Evolutionary conservation across 306 rosid genomes (phyloP), one percentile per base, ranked within the genome.

Genomic region (Begonia peltatifolia): DNA sequence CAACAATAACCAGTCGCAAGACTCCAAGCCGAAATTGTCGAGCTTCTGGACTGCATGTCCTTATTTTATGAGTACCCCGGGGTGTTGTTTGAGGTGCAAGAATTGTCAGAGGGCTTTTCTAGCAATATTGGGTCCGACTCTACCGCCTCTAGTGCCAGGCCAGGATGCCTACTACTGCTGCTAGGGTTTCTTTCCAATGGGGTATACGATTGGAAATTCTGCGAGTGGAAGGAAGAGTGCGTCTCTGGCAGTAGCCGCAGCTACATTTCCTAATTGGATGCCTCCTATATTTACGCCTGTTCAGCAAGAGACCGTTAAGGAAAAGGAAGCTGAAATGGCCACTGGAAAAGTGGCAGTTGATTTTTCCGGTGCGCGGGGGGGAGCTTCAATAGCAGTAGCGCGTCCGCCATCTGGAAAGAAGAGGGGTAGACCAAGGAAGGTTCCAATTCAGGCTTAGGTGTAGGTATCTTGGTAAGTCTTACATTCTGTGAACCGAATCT

Each of bases 41-140:
- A 88, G 66, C 18, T 90, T 92, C 71, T 92, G 99, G 99, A 92
- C 99, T 12, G 80, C 84, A 16, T 92, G 99, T 14, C 99, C 99
- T 56, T 58, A 3, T 12, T 90, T 67, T 90, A 70, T 38, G 94
- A 90, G 76, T 92, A 81, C 55, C 78, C 82, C 30, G 64, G 74
- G 74, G 79, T 83, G 88, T 53, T 83, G 96, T 35, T 58, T 92
- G 63, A 74, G 74, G 75, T 92, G 99, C 54, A 93, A 92, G 78
- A 83, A 72, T 15, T 92, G 99, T 57, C 49, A 70, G 55, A 72
- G 80, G 43, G 82, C 87, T 1, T 92, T 92, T 18, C 86, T 79
- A 11, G 96, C 93, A 2, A 66, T 68, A 53, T 17, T 57, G 10
- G 47, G 86, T 42, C 73, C 73, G 10, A 48, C 76, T 14, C 35